phyloP scores from a whole-genome alignment of 352 stramenopile species.

The Phytophthora parvispora region DNA sequence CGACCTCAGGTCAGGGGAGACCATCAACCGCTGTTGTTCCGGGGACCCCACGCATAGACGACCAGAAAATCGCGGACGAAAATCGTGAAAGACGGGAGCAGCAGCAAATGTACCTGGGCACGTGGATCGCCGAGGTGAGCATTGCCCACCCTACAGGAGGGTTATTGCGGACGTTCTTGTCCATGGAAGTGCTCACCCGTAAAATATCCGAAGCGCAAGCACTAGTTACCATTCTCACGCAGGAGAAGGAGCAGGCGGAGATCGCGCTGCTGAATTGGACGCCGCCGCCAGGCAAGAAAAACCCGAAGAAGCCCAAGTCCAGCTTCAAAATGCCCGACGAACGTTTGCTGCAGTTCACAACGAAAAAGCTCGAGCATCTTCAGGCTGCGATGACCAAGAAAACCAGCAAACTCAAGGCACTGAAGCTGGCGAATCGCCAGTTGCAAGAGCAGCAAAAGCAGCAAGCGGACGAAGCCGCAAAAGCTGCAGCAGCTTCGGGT shows the following conservation, averaged over 20 bases:
- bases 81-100: conserved; percentile 12
- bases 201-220: conserved; percentile 68
- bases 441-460: conserved; percentile 19
- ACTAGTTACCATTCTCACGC: conserved; percentile 59
- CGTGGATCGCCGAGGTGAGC: conserved; percentile 91
- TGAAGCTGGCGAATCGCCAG: conserved; percentile 49
- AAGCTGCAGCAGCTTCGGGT: not conserved
- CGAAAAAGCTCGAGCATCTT: conserved; percentile 41
- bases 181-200: conserved; percentile 72
- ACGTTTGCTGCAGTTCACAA: conserved; percentile 42
- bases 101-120: conserved; percentile 71
- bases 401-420: conserved; percentile 70
- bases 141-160: conserved; percentile 81
- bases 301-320: conserved; percentile 39
- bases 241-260: conserved; percentile 51
- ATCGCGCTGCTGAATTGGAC: conserved; percentile 24
- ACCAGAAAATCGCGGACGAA: not conserved
- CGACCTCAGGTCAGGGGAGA: not conserved
- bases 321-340: conserved; percentile 48
- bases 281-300: conserved; percentile 33
- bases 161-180: conserved; percentile 76
- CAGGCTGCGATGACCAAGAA: conserved; percentile 57
- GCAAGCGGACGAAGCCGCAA: conserved; percentile 3
- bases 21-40: not conserved
- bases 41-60: conserved; percentile 4